A percentile compares a stretch with the other conserved stretches of the same genome.
Evolutionary conservation across 306 rosid species (phyloP).

Genomic region (Fagus sylvatica): DNA sequence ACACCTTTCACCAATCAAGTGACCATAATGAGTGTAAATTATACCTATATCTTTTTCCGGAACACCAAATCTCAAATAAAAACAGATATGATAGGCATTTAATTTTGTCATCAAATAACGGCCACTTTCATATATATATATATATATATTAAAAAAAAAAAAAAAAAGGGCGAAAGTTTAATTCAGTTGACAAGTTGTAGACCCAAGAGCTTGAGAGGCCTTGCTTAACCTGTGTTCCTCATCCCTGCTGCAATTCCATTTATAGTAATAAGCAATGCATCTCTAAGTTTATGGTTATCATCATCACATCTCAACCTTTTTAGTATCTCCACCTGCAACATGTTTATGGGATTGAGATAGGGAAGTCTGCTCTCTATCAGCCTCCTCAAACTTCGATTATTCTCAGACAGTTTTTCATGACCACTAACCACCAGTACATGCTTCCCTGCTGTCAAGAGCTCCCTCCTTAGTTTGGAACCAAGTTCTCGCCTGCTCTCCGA

Average conservation of each 20-base stretch:
- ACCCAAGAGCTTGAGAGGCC: slow-evolving; percentile 26
- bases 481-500: slow-evolving; percentile 62
- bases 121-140: not conserved
- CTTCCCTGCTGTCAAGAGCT: slow-evolving; percentile 67
- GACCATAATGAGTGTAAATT: not conserved
- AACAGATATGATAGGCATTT: not conserved
- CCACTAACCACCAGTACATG: slow-evolving; percentile 72
- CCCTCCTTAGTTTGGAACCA: slow-evolving; percentile 61
- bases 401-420: slow-evolving; percentile 74
- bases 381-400: slow-evolving; percentile 83
- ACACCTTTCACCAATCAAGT: not conserved
- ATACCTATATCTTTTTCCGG: not conserved
- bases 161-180: not conserved
- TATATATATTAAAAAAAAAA: too few relatives aligned
- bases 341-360: slow-evolving; percentile 84
- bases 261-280: slow-evolving; percentile 87
- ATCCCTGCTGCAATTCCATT: slow-evolving; percentile 97
- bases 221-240: slow-evolving; percentile 83
- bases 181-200: not conserved
- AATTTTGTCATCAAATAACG: not conserved
- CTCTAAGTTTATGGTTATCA: slow-evolving; percentile 70
- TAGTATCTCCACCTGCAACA: slow-evolving; percentile 90
- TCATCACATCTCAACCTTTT: slow-evolving; percentile 79
- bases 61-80: not conserved
- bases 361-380: slow-evolving; percentile 88